phyloP scores from a whole-genome alignment of 805 yeast genomes.

The Debaryomyces maramus region DNA sequence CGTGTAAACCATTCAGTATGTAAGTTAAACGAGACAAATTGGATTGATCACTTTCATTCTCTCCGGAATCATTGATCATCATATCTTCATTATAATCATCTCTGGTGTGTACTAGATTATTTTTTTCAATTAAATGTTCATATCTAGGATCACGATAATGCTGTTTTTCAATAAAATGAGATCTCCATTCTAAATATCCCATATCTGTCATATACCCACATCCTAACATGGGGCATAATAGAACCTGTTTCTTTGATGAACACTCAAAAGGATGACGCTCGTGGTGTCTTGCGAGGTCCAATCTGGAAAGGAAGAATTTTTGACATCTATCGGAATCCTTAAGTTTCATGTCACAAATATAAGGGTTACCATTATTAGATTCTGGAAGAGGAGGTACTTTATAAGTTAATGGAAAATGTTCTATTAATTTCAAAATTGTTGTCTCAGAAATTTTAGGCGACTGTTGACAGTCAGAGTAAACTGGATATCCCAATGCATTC shows the following conservation, averaged over 20 bases:
- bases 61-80: neutral
- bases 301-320: conserved; percentile 14
- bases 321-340: conserved; percentile 13
- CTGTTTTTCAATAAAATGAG: conserved; percentile 22
- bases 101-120: neutral
- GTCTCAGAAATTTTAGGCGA: conserved; percentile 1
- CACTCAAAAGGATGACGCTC: conserved; percentile 18
- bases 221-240: conserved; percentile 40
- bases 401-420: conserved; percentile 23
- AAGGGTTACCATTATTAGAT: conserved; percentile 18
- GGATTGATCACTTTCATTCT: neutral
- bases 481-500: conserved; percentile 26
- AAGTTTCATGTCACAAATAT: conserved; percentile 12
- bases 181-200: conserved; percentile 29
- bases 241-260: conserved; percentile 30
- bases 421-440: conserved; percentile 6
- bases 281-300: conserved; percentile 21
- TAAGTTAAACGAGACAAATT: neutral
- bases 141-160: conserved; percentile 16
- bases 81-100: neutral
- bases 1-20: neutral
- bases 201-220: conserved; percentile 40
- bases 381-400: conserved; percentile 23
- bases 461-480: conserved; percentile 1
- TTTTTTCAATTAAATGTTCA: neutral